Evolutionary conservation across 768 basidiomycete species (phyloP).

Genomic region (Russula dissimulans): DNA sequence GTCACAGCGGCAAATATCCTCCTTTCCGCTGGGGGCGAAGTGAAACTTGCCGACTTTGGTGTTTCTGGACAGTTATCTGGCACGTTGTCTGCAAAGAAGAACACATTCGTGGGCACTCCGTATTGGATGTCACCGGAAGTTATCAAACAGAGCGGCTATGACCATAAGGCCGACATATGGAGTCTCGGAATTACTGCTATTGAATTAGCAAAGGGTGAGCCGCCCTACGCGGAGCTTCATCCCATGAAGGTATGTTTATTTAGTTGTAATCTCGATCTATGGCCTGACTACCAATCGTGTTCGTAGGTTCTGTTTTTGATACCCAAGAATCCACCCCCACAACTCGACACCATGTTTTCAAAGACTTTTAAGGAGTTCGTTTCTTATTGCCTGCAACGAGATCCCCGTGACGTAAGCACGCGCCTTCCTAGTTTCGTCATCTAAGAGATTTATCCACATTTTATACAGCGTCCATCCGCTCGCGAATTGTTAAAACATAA

Average conservation of each 20-base stretch:
- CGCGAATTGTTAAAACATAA: constrained; percentile 93
- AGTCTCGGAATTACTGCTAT: constrained; percentile 95
- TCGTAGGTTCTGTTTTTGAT: constrained; percentile 90
- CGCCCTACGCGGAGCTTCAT: constrained; percentile 95
- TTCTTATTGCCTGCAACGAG: constrained; percentile 83
- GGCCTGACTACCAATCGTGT: not conserved
- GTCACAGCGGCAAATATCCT: constrained; percentile 86
- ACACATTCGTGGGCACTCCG: constrained; percentile 95
- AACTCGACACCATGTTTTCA: constrained; percentile 83
- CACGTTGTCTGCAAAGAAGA: constrained; percentile 89
- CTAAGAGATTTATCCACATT: constrained; percentile 17
- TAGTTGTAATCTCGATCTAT: not conserved
- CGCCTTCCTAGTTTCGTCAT: not conserved
- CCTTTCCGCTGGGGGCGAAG: constrained; percentile 84
- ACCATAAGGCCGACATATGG: constrained; percentile 99
- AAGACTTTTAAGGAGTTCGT: constrained; percentile 94
- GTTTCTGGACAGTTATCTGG: constrained; percentile 96
- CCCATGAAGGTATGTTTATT: constrained; percentile 82
- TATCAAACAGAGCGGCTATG: constrained; percentile 99
- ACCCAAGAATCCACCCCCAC: constrained; percentile 93
- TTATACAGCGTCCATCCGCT: constrained; percentile 77
- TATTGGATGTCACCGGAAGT: constrained; percentile 99
- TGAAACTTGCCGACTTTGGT: constrained; percentile 97
- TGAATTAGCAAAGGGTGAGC: constrained; percentile 94
- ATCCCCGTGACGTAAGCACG: constrained; percentile 73